A percentile compares a stretch with the other conserved stretches of the same genome.
Evolutionary conservation across 805 yeast genomes (phyloP).

Genomic region (Candida adriatica): DNA sequence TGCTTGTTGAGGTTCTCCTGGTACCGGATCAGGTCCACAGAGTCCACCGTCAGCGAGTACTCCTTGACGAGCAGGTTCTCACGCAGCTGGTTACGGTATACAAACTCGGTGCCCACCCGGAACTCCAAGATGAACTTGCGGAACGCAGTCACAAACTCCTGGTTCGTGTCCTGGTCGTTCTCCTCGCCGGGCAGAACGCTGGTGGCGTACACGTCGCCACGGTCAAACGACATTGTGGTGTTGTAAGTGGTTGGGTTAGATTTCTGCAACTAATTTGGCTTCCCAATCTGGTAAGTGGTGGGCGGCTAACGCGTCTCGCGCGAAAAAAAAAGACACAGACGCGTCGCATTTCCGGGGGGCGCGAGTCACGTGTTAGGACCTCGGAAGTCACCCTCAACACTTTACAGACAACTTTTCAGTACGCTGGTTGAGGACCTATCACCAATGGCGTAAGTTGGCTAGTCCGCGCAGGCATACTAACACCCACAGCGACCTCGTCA

Average conservation of each 20-base stretch:
- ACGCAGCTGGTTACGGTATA: slow-evolving; percentile 86
- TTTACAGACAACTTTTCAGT: too few species aligned
- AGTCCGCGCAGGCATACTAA: slow-evolving; percentile 10
- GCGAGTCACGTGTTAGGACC: neutral
- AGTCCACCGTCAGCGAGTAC: slow-evolving; percentile 65
- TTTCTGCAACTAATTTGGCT: slow-evolving; percentile 11
- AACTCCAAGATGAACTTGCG: slow-evolving; percentile 79
- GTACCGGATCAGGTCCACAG: slow-evolving; percentile 80
- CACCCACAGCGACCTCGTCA: slow-evolving; percentile 48
- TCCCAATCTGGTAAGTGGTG: too few species aligned
- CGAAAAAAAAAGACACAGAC: too few species aligned
- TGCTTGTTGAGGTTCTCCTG: slow-evolving; percentile 85
- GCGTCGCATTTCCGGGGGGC: too few species aligned
- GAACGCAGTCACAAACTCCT: slow-evolving; percentile 71
- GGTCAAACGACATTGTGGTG: slow-evolving; percentile 21
- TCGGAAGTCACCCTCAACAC: neutral
- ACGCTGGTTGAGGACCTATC: too few species aligned
- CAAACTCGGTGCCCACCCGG: slow-evolving; percentile 72
- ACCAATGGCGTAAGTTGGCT: slow-evolving; percentile 23
- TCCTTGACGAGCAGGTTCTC: slow-evolving; percentile 77
- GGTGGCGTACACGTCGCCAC: slow-evolving; percentile 62
- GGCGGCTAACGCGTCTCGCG: slow-evolving; percentile 3
- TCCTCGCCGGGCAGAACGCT: slow-evolving; percentile 84
- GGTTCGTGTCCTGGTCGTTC: slow-evolving; percentile 52
- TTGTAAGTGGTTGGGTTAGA: neutral